Evolutionary conservation across 306 rosid genomes (phyloP).

Genomic region (Rosa rugosa): DNA sequence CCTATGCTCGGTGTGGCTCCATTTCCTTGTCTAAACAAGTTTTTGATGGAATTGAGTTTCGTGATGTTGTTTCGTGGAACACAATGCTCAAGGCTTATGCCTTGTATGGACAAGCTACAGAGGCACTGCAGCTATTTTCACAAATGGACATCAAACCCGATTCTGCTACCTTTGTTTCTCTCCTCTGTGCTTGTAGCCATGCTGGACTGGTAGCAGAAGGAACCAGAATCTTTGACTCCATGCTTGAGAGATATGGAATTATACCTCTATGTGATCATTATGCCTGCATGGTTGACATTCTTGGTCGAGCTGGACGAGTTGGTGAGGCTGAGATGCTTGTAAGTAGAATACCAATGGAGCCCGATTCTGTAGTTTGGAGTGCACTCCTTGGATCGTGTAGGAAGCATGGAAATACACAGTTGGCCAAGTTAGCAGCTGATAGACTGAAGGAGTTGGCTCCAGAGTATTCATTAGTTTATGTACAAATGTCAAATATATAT

Average conservation of each 20-base stretch:
- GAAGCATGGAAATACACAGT: slow-evolving; percentile 61
- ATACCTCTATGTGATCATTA: slow-evolving; percentile 72
- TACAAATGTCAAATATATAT: slow-evolving; percentile 82
- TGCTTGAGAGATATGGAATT: slow-evolving; percentile 46
- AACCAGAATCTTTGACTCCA: slow-evolving; percentile 45
- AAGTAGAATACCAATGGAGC: slow-evolving; percentile 69
- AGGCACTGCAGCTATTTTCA: slow-evolving; percentile 61
- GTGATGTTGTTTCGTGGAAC: slow-evolving; percentile 85
- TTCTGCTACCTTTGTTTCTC: slow-evolving; percentile 76
- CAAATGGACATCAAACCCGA: slow-evolving; percentile 59
- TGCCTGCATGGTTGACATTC: slow-evolving; percentile 88
- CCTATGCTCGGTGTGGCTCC: slow-evolving; percentile 81
- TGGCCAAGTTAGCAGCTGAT: slow-evolving; percentile 76
- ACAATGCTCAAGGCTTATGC: slow-evolving; percentile 85
- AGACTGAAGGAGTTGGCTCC: slow-evolving; percentile 69
- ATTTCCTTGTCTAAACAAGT: slow-evolving; percentile 60
- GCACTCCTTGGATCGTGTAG: slow-evolving; percentile 84
- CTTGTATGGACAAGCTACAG: slow-evolving; percentile 68
- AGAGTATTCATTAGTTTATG: slow-evolving; percentile 61
- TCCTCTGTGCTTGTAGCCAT: slow-evolving; percentile 86
- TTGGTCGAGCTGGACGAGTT: slow-evolving; percentile 78
- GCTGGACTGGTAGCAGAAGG: slow-evolving; percentile 80
- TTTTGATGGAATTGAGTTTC: slow-evolving; percentile 46
- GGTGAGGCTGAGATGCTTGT: slow-evolving; percentile 66
- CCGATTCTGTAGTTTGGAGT: slow-evolving; percentile 92